Evolutionary conservation across 2,329 filamentous ascomycete species (phyloP), one percentile per base, ranked within the genome.

Genomic region (Alternaria sp.): DNA sequence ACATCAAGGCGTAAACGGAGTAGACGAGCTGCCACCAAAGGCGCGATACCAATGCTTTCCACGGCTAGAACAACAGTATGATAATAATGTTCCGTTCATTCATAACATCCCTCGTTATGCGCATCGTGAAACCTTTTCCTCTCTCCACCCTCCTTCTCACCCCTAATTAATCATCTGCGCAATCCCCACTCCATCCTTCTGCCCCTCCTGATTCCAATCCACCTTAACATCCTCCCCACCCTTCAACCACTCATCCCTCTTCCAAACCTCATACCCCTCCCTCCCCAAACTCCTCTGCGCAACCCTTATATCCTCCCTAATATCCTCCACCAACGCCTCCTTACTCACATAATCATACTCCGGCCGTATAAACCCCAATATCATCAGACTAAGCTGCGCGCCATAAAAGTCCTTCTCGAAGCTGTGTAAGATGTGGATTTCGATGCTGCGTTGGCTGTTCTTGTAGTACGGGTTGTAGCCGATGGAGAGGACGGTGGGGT

Each of bases 401-500:
- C 88, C 92, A 82, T 98, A 98, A 79, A 99, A 99, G 78, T 98
- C 94, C 43, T 85, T 83, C 2, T 82, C 79, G 78, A 97, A 97
- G 46, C 85, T 80, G 75, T 93, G 90, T 80, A 99, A 87, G 58
- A 99, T 87, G 82, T 97, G 94, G 60, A 97, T 94, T 85, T 97
- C 94, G 76, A 96, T 94, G 66, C 88, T 93, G 66, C 93, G 90
- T 50, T 92, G 89, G 5, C 87, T 90, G 85, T 99, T 98, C 79
- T 94, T 94, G 87, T 97, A 99, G 82, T 94, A 98, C 0, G 96
- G 96, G 81, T 98, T 99, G 87, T 94, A 98, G 47, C 96, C 96
- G 43, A 79, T 77, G 18, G 63, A 69, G 2, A 79, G 71, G 2
- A 79, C 77, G 10, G 77, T 78, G 1, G 75, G 75, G 67, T 78